Base-by-base conservation (phyloP, 495 filamentous ascomycete species). In the Penicillium cinerascens region DNA sequence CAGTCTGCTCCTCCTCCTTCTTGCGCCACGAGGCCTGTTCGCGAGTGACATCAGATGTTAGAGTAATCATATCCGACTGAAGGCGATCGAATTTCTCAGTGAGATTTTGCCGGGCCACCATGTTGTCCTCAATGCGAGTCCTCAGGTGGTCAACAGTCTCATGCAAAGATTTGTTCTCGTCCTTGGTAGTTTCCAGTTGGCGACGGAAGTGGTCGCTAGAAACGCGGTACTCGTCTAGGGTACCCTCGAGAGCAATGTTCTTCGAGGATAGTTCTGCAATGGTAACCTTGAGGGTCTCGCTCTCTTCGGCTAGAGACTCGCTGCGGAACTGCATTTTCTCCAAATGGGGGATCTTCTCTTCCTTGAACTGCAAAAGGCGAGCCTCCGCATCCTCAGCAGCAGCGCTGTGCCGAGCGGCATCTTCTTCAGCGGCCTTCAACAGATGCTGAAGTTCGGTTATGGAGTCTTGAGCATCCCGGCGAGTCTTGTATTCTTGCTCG, bases 81-180 rank as follows among this genome's bases (percentile, higher is more conserved):
- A 97, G 71, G 47, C 78, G 79, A 57, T 91, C 82, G 60, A 96
- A 86, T 65, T 91, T 92, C 61, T 78, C 76, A 55, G 88, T 83
- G 73, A 95, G 86, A 59, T 75, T 80, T 57, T 91, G 87, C 46
- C 90, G 84, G 54, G 87, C 79, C 54, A 83, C 80, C 64, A 88
- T 82, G 65, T 85, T 89, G 68, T 97, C 92, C 69, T 95, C 85
- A 44, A 95, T 82, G 60, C 96, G 89, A 39, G 78, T 75, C 52
- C 80, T 79, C 51, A 92, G 73, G 5, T 80, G 81, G 54, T 85
- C 79, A 58, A 95, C 81, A 22, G 81, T 82, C 54, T 80, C 85
- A 48, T 77, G 79, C 8, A 91, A 67, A 37, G 80, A 66, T 54
- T 78, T 79, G 48, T 83, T 85, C 49, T 84, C 80, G 35, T 71